Evolutionary conservation across 371 early-diverging fungal species (phyloP).

Genomic region (Lichtheimia corymbifera): DNA sequence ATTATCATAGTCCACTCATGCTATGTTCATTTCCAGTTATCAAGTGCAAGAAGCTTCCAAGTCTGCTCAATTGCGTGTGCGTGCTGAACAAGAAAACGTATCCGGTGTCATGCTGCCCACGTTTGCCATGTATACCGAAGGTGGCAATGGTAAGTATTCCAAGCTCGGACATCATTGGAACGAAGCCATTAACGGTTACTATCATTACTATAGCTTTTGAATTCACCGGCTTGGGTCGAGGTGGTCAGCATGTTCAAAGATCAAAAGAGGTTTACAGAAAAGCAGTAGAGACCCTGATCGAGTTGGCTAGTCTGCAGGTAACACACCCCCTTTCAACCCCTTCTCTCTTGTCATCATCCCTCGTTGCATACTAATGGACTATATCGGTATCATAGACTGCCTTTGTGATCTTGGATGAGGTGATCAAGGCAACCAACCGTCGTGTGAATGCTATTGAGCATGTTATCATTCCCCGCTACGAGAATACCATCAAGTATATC

Average conservation of each 20-base stretch:
- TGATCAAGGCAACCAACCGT: slow-evolving; percentile 98
- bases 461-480: slow-evolving; percentile 97
- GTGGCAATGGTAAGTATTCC: slow-evolving; percentile 70
- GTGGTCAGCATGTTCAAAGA: slow-evolving; percentile 96
- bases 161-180: background rate
- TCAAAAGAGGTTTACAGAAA: slow-evolving; percentile 94
- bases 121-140: slow-evolving; percentile 87
- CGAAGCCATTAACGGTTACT: background rate
- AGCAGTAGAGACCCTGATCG: slow-evolving; percentile 93
- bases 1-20: too few relatives aligned
- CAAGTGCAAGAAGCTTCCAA: slow-evolving; percentile 94
- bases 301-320: slow-evolving; percentile 95
- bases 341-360: too few relatives aligned
- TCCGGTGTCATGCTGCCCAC: slow-evolving; percentile 96
- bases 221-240: slow-evolving; percentile 95
- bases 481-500: slow-evolving; percentile 98
- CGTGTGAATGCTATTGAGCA: slow-evolving; percentile 99
- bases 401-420: slow-evolving; percentile 97
- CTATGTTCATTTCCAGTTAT: slow-evolving; percentile 56
- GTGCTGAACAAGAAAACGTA: slow-evolving; percentile 94
- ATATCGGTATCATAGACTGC: slow-evolving; percentile 26
- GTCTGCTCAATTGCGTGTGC: slow-evolving; percentile 87
- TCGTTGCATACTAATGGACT: too few relatives aligned
- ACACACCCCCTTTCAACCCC: background rate
- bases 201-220: slow-evolving; percentile 72